A percentile compares a stretch with the other conserved stretches of the same genome.
Conservation (phyloP, 2,329 filamentous ascomycete species). For the Fusarium algeriense region DNA sequence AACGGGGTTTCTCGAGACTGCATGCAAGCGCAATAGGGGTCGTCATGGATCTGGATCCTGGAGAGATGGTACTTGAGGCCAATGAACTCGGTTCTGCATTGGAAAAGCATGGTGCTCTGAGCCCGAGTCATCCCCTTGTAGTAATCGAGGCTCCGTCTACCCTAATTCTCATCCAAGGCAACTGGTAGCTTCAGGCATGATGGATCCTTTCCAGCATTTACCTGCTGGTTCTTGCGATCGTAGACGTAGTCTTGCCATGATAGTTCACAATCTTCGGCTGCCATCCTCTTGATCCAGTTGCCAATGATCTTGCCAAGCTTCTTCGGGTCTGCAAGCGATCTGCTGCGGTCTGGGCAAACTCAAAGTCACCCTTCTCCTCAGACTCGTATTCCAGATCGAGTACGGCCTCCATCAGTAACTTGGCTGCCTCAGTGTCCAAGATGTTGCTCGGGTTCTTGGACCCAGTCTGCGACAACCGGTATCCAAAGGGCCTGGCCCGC, state of each 20-base stretch:
- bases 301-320: neutral
- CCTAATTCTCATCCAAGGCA: neutral
- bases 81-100: conserved; percentile 5
- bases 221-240: fast-evolving
- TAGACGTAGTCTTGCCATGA: neutral
- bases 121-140: neutral
- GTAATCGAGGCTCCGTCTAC: neutral
- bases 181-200: neutral
- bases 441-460: neutral
- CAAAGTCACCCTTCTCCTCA: neutral
- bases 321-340: neutral
- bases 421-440: neutral
- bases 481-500: neutral
- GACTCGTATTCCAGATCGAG: too few species aligned
- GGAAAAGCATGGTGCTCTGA: conserved; percentile 9
- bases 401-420: neutral
- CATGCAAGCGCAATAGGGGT: neutral
- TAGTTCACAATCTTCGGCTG: neutral
- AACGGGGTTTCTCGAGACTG: neutral
- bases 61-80: neutral
- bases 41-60: neutral
- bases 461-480: neutral
- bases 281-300: neutral
- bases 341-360: neutral
- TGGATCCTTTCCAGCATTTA: neutral